These are phyloP conservation scores for Serendipita vermifera DNA, from an alignment of 768 basidiomycete species.

Conservation along the genomic window DNA sequence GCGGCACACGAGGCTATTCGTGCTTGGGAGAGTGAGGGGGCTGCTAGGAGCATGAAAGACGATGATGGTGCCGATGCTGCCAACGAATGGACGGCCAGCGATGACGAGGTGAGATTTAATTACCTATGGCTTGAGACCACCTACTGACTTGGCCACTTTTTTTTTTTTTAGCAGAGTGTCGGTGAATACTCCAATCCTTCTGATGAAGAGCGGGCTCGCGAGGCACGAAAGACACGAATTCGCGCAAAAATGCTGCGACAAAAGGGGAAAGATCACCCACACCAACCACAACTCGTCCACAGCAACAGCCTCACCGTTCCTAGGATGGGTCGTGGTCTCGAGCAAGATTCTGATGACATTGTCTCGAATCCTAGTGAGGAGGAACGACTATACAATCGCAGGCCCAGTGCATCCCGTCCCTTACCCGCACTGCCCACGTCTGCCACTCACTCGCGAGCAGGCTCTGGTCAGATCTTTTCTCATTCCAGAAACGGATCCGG, in stretches of 20 bases:
- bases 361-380: constrained; percentile 84
- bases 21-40: constrained; percentile 7
- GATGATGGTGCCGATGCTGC: constrained; percentile 17
- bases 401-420: constrained; percentile 30
- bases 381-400: constrained; percentile 18
- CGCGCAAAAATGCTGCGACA: constrained; percentile 49
- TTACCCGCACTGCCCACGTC: constrained; percentile 38
- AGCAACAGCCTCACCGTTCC: neutral
- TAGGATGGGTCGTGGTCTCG: neutral
- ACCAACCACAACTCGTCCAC: neutral
- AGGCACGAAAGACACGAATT: constrained; percentile 49
- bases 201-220: constrained; percentile 61
- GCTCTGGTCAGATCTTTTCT: constrained; percentile 19
- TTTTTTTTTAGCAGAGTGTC: constrained; percentile 43
- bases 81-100: constrained; percentile 75
- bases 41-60: constrained; percentile 1
- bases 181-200: constrained; percentile 88
- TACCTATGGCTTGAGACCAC: constrained; percentile 11
- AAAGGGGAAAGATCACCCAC: too few species aligned
- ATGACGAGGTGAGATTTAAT: constrained; percentile 47
- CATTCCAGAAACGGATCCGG: constrained; percentile 45
- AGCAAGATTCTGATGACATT: constrained; percentile 38
- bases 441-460: constrained; percentile 46
- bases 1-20: neutral
- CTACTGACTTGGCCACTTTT: neutral